These are phyloP conservation scores for Acanthochlamys bracteata DNA, from an alignment of 106 monocot genomes.

Conservation along the genomic window DNA sequence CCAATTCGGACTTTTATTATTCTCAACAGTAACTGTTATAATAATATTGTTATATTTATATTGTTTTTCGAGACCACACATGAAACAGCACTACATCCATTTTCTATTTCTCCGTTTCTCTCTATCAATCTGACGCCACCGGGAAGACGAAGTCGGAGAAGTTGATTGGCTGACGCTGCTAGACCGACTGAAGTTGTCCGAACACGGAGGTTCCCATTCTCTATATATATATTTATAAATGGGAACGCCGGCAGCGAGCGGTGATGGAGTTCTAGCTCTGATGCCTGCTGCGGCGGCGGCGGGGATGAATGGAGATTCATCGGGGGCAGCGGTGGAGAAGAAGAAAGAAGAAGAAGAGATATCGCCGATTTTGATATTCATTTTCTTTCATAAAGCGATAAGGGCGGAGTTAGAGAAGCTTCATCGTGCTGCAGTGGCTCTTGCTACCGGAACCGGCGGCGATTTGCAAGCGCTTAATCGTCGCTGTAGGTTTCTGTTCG, in stretches of 20 bases:
- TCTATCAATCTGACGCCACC: too few species aligned
- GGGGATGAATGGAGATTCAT: background rate
- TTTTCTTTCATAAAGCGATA: conserved; percentile 92
- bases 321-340: conserved; percentile 2
- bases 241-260: conserved; percentile 38
- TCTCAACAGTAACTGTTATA: too few species aligned
- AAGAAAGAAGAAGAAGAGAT: conserved; percentile 16
- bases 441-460: conserved; percentile 63
- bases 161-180: too few species aligned
- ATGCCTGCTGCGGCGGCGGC: conserved; percentile 26
- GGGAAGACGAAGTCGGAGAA: too few species aligned
- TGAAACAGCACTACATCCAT: too few species aligned
- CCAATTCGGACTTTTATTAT: too few species aligned
- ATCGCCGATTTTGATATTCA: conserved; percentile 76
- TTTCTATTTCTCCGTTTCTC: too few species aligned
- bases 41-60: too few species aligned
- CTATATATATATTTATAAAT: conserved; percentile 1
- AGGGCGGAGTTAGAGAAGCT: conserved; percentile 72
- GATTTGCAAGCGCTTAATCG: conserved; percentile 48
- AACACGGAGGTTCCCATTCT: background rate
- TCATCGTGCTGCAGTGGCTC: conserved; percentile 63
- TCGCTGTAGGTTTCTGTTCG: conserved; percentile 65
- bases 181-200: background rate
- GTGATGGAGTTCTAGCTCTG: conserved; percentile 27
- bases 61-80: too few species aligned